Evolutionary conservation across 192 early-diverging fungal species (phyloP), one percentile per base, ranked within the genome.

Genomic region (Funneliformis mosseae): DNA sequence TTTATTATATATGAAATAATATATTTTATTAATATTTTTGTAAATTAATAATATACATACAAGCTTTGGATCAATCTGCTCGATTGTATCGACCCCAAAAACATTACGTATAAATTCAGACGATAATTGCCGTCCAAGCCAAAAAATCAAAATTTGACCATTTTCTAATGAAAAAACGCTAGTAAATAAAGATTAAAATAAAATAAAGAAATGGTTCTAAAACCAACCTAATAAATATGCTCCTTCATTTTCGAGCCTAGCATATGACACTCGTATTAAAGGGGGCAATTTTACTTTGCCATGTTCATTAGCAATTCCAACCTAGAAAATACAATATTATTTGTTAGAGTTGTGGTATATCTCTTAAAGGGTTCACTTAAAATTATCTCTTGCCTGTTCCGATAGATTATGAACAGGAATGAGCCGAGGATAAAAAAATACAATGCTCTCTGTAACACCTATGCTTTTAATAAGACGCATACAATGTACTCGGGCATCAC

Each of bases 381-480:
- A 21, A 25, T 61, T n/a, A 38, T 76, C 68, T 59, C 74, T 14
- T 8, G 89, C 90, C 84, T 89, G 85, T 45, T 85, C 84, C 0
- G 85, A 81, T 74, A 95, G 82, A n/a, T 88, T 80, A 79, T 95
- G 91, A 61, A 97, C 68, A 2, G 91, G 88, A 68, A 94, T 87
- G 81, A 98, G 85, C 1, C 92, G 87, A 18, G 97, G 97, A 80
- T 99, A 98, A 50, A 97, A 88, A 77, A 94, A 92, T 59, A 87
- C 86, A 10, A 95, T 90, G n/a, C 88, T 92, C 69, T 93, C 92
- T 46, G 90, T 80, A 3, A 97, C 92, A 18, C 92, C 90, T 64
- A 96, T 82, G 55, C 91, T 87, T 76, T 95, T 94, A 71, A 98
- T 84, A 80, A 92, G 81, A 8, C 92, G 87, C 93, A 98, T 94